A percentile compares a stretch with the other conserved stretches of the same genome.
phyloP scores from a whole-genome alignment of 352 stramenopile species.

The Thalassiosira livingstoniorum region DNA sequence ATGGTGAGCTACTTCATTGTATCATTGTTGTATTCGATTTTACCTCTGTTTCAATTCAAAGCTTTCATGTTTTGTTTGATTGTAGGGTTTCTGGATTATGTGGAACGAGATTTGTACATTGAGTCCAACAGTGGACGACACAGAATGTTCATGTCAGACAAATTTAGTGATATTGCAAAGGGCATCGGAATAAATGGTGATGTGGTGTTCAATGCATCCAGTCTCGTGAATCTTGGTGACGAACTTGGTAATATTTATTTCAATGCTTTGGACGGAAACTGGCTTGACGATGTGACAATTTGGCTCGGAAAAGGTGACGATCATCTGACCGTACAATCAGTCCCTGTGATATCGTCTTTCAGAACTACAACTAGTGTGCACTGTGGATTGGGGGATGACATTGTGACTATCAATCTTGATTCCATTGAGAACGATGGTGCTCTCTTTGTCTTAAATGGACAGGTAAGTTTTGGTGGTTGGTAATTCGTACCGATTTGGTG shows the following conservation, averaged over 20 bases:
- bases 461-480: slow-evolving; percentile 15
- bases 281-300: slow-evolving; percentile 46
- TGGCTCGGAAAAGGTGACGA: slow-evolving; percentile 53
- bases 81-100: too few relatives aligned
- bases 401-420: slow-evolving; percentile 40
- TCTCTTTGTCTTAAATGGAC: slow-evolving; percentile 61
- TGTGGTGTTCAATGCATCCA: slow-evolving; percentile 37
- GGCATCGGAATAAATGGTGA: slow-evolving; percentile 14
- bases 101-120: slow-evolving; percentile 51
- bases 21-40: too few relatives aligned
- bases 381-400: slow-evolving; percentile 56
- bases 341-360: slow-evolving; percentile 17
- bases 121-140: slow-evolving; percentile 41
- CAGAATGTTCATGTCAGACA: slow-evolving; percentile 60
- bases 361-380: slow-evolving; percentile 53
- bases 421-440: slow-evolving; percentile 8
- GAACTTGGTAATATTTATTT: slow-evolving; percentile 60
- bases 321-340: slow-evolving; percentile 40
- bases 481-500: background rate
- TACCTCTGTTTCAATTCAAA: too few relatives aligned
- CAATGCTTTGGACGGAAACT: slow-evolving; percentile 32
- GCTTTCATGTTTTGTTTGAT: too few relatives aligned
- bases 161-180: slow-evolving; percentile 39
- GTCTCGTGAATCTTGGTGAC: slow-evolving; percentile 45
- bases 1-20: too few relatives aligned